Base-by-base conservation (phyloP, 495 filamentous ascomycete genomes). In the Hypomontagnella monticulosa region DNA sequence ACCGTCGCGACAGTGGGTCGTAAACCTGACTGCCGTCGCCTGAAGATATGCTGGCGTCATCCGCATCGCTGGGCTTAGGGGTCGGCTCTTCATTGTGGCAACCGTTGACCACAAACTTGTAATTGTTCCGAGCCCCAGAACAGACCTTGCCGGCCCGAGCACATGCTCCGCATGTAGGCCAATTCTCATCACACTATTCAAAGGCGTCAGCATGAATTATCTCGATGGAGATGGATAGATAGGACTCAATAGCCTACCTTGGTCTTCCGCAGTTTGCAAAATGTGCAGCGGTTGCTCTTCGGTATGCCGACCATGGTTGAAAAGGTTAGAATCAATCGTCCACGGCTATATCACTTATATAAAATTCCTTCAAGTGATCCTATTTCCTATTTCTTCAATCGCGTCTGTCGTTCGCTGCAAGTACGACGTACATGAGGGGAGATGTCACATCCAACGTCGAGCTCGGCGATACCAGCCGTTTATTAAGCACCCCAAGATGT, bases 151-250 rank as follows among this genome's bases (percentile, higher is more conserved):
- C 75, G 4, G 77, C 63, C 34, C 78, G 72, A 19, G 51, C 47
- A 55, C 78, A 80, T 48, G 78, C 76, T 18, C 76, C 76, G 32
- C 78, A 79, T 4, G 69, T 70, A 27, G 78, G 76, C 71, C 72
- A 78, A 44, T 73, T 73, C 61, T 80, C 78, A 60, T 80, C 78
- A 49, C 78, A 80, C 74, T 79, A 62, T 49, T 30, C 30, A 36
- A 3, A 27, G 48, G 41, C 14, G 43, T 62, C 20, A 70, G 51
- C 14, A 52, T 15, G n/a, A 27, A 11, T 16, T 34, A 4, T 7
- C 41, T 15, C 16, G 44, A 27, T 23, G 37, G 44, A 27, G 52
- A 57, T 32, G 32, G 34, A 10, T 11, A 7, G 9, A 1, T 33
- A 23, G 36, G 14, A 23, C 10, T 4, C 0, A 34, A 16, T 6